Conservation (phyloP, 225 moss, liverwort and hornwort species). For the Climacium dendroides region DNA sequence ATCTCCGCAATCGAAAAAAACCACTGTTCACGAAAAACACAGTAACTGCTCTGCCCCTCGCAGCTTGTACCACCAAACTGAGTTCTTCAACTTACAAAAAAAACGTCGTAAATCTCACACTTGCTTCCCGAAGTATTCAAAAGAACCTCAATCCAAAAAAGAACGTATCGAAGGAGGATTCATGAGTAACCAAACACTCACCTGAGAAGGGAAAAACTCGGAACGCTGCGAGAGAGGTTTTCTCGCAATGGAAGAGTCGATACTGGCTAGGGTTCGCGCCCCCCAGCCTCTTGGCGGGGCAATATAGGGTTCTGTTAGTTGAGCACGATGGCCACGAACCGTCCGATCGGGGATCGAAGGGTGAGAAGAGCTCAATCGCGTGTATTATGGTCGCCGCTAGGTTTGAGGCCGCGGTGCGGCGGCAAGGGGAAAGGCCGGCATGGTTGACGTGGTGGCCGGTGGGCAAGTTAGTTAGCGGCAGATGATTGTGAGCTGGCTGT, state of each 20-base stretch:
- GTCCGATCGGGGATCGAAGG: not conserved
- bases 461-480: not conserved
- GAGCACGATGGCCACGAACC: not conserved
- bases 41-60: too few species aligned
- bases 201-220: not conserved
- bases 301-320: not conserved
- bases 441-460: not conserved
- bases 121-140: not conserved
- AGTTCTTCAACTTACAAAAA: too few species aligned
- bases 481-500: not conserved
- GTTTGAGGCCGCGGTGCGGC: not conserved
- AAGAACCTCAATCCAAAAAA: not conserved
- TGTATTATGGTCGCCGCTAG: not conserved
- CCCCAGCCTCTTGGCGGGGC: not conserved
- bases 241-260: not conserved
- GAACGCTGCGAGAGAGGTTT: not conserved
- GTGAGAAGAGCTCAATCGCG: not conserved
- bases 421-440: not conserved
- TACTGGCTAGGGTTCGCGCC: too few species aligned
- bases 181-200: not conserved
- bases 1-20: not conserved
- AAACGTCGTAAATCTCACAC: not conserved
- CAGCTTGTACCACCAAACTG: not conserved
- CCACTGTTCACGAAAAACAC: not conserved
- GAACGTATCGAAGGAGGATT: too few species aligned